phyloP scores from a whole-genome alignment of 305 asterid genomes.

The Plantago lanceolata region DNA sequence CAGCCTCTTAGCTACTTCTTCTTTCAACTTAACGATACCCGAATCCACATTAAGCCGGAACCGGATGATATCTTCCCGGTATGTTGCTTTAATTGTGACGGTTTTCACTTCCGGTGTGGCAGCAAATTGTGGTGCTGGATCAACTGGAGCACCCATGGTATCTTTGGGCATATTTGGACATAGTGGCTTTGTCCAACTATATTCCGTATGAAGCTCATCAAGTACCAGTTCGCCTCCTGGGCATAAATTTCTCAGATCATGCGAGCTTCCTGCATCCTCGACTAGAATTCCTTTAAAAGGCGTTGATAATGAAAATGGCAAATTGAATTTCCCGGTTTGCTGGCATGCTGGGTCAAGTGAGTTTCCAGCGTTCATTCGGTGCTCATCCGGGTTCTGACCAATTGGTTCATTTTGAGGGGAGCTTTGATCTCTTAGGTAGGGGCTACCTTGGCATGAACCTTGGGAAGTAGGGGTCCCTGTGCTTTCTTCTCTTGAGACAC shows the following conservation, averaged over 20 bases:
- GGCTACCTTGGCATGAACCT: conserved; percentile 76
- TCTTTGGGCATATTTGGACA: conserved; percentile 34
- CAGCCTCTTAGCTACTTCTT: conserved; percentile 75
- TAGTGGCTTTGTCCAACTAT: conserved; percentile 55
- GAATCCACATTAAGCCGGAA: conserved; percentile 52
- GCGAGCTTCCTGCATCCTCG: conserved; percentile 81
- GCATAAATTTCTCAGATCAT: conserved; percentile 61
- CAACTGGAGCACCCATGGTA: conserved; percentile 30
- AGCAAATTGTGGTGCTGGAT: conserved; percentile 32
- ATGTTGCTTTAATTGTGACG: conserved; percentile 71
- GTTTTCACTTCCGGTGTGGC: conserved; percentile 51
- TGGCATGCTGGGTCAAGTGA: conserved; percentile 30
- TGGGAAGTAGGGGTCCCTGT: conserved; percentile 74
- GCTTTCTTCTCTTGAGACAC: conserved; percentile 79
- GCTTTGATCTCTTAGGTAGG: conserved; percentile 39
- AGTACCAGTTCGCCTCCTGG: conserved; percentile 40
- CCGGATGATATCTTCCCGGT: conserved; percentile 70
- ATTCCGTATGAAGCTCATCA: conserved; percentile 48
- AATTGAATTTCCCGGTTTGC: conserved; percentile 37
- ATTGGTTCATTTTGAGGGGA: conserved; percentile 44
- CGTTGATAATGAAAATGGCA: conserved; percentile 42
- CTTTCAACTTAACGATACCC: conserved; percentile 48
- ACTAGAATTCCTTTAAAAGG: conserved; percentile 56
- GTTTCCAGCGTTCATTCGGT: conserved; percentile 23
- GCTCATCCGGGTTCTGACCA: conserved; percentile 46